These are phyloP conservation scores for Myxozyma mucilagina DNA, from an alignment of 805 yeast species.

Conservation along the genomic window DNA sequence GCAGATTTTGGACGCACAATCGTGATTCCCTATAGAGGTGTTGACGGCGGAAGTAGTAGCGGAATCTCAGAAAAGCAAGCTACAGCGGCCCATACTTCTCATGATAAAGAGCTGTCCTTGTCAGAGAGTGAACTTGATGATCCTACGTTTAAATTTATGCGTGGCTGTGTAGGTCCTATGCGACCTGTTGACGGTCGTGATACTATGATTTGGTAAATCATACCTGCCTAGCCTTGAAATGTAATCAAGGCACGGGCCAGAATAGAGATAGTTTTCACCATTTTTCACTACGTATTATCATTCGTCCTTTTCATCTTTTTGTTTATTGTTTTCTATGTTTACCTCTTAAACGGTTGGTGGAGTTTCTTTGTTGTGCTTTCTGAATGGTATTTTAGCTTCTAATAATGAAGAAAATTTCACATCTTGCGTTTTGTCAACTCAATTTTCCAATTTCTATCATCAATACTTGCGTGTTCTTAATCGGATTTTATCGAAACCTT, in stretches of 20 bases:
- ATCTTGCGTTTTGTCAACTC: too few relatives aligned
- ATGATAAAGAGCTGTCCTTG: background rate
- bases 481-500: too few relatives aligned
- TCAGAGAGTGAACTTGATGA: conserved; percentile 13
- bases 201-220: conserved; percentile 22
- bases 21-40: conserved; percentile 36
- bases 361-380: background rate
- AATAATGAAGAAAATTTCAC: too few relatives aligned
- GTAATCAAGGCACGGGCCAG: background rate
- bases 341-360: background rate
- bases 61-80: background rate
- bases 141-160: conserved; percentile 1
- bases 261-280: too few relatives aligned
- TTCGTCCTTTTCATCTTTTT: background rate
- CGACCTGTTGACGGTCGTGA: conserved; percentile 23
- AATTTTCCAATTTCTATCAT: too few relatives aligned
- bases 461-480: too few relatives aligned
- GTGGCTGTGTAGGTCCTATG: conserved; percentile 11
- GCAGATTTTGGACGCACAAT: conserved; percentile 79
- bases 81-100: background rate
- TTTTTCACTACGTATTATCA: too few relatives aligned
- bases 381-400: background rate
- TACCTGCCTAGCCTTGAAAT: background rate
- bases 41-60: background rate
- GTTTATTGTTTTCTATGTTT: background rate